Conservation (phyloP, 345 rosid genomes). For the Salix dunnii region DNA sequence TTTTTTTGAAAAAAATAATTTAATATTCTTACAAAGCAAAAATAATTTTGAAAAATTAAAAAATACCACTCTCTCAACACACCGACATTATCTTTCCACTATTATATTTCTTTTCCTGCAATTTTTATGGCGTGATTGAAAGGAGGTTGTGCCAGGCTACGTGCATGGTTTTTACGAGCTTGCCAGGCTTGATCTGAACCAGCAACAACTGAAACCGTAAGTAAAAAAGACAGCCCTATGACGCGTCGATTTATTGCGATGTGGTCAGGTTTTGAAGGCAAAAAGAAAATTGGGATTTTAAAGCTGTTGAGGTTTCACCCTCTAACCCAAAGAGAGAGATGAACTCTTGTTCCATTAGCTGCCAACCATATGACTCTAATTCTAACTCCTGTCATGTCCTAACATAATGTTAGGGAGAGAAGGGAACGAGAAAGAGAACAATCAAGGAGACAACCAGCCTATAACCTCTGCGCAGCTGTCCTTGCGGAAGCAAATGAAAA, state of each 20-base stretch:
- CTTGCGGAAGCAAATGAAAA: constrained; percentile 34
- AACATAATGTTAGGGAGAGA: constrained; percentile 45
- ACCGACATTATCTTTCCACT: not conserved
- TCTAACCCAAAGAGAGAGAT: not conserved
- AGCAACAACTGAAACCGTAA: constrained; percentile 15
- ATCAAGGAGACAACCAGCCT: constrained; percentile 65
- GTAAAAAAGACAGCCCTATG: constrained; percentile 10
- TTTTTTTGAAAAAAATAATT: too few relatives aligned
- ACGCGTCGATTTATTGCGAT: constrained; percentile 19
- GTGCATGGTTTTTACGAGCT: constrained; percentile 5
- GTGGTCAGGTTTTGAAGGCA: constrained; percentile 20
- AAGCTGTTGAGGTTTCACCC: constrained; percentile 28
- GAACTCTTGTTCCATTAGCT: constrained; percentile 14
- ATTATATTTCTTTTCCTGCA: not conserved
- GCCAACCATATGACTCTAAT: constrained; percentile 33
- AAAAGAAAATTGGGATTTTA: constrained; percentile 34
- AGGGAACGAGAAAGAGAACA: constrained; percentile 74
- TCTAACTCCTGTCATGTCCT: constrained; percentile 41
- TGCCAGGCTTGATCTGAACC: not conserved
- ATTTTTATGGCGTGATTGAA: too few relatives aligned
- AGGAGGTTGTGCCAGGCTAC: not conserved
- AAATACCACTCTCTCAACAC: too few relatives aligned
- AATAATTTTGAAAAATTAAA: too few relatives aligned
- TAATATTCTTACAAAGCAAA: too few relatives aligned
- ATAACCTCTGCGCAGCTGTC: constrained; percentile 41